Evolutionary conservation across 2,329 filamentous ascomycete species (phyloP).

Genomic region (Aspergillus sp.): DNA sequence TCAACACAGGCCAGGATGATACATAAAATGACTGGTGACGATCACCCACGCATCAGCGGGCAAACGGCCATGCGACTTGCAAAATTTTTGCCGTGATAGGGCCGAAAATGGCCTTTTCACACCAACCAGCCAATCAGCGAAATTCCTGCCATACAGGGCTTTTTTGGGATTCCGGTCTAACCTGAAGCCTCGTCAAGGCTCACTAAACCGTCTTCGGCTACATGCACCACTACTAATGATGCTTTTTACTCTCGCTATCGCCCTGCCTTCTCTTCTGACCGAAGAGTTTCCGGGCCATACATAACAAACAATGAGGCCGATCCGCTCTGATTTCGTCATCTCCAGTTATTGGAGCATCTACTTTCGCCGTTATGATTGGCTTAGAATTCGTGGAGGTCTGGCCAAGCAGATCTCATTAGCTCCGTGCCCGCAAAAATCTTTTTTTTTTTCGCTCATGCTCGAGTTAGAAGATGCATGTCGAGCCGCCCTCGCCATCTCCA

Average conservation of each 20-base stretch:
- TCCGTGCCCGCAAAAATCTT: conserved; percentile 9
- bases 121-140: conserved; percentile 22
- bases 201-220: neutral
- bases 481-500: neutral
- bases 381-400: conserved; percentile 24
- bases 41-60: conserved; percentile 16
- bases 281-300: neutral
- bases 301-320: neutral
- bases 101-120: neutral
- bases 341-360: conserved; percentile 11
- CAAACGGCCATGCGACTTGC: conserved; percentile 18
- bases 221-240: no score
- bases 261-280: neutral
- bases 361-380: conserved; percentile 19
- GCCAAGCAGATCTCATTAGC: conserved; percentile 24
- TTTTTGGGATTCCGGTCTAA: conserved; percentile 18
- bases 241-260: neutral
- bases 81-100: conserved; percentile 6
- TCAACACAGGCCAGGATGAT: conserved; percentile 1
- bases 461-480: neutral
- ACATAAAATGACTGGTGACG: conserved; percentile 17
- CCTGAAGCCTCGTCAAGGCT: conserved; percentile 9
- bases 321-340: conserved; percentile 10
- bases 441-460: neutral
- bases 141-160: conserved; percentile 19